Evolutionary conservation across 2,329 filamentous ascomycete genomes (phyloP), one percentile per base, ranked within the genome.

Genomic region (Aspergillus sp.): DNA sequence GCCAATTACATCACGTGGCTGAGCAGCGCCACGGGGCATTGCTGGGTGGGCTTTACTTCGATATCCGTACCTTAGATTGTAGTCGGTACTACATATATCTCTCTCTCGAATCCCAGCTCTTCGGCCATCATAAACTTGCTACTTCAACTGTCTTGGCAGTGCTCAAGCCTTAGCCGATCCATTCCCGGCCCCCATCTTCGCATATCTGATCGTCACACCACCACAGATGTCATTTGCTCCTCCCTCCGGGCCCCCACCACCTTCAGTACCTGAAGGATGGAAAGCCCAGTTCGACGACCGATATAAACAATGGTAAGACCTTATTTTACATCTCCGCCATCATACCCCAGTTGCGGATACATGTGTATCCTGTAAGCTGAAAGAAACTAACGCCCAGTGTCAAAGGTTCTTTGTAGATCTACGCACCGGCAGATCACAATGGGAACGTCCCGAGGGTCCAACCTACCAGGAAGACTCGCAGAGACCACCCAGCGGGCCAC

Each of bases 341-440:
- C 45, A 48, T 7, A n/a, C 52, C 38, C 12, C 19, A 8, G 4
- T 36, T 2, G 10, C 23, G 12, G 12, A 36, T 15, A 36, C 28
- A 30, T 30, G 2, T 12, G 17, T 38, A 17, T 56, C 7, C 43
- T 17, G 50, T 15, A 47, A 52, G 19, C 30, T 56, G 45, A 61
- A 59, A 53, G 45, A 61, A 59, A 53, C 57, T 67, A 62, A 73
- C 56, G 5, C 39, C 25, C 25, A 28, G 25, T 15, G 17, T 7
- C 19, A 7, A 64, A 92, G 89, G 89, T 97, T 95, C 85, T 97
- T 91, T 80, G 90, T 97, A 62, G 95, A 97, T 80, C 86, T 90
- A 63, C 86, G 88, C 76, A 97, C 92, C 65, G 95, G 95, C 71
- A 84, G 90, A 73, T 96, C 93, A 5, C 90, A 94, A 83, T 97